Conservation (phyloP, 345 rosid species). For the Clarkia xantiana region DNA sequence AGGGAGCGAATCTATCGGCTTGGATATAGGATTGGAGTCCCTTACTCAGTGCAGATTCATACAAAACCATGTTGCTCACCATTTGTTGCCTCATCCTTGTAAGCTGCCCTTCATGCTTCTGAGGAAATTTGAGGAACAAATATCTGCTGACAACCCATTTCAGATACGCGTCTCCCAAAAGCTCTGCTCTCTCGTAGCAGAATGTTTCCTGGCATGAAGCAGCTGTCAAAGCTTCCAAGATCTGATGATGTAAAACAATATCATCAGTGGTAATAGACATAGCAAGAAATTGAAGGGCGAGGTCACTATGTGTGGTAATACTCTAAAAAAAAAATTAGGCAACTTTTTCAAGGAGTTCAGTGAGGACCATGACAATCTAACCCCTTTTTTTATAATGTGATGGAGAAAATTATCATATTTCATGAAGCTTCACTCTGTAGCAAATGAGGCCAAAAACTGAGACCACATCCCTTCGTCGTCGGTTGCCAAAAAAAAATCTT, state of each 20-base stretch:
- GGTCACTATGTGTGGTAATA: too few relatives aligned
- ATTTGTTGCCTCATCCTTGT: slow-evolving; percentile 97
- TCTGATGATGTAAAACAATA: slow-evolving; percentile 23
- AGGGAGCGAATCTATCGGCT: slow-evolving; percentile 98
- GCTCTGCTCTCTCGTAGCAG: slow-evolving; percentile 98
- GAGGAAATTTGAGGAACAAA: slow-evolving; percentile 89
- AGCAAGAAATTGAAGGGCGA: not conserved
- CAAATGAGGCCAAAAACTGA: too few relatives aligned
- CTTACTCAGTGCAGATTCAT: slow-evolving; percentile 62
- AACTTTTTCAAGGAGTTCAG: too few relatives aligned
- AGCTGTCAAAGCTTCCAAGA: slow-evolving; percentile 92
- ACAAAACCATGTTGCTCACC: slow-evolving; percentile 95
- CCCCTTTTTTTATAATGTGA: too few relatives aligned
- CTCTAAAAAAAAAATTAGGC: too few relatives aligned
- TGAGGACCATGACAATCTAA: too few relatives aligned
- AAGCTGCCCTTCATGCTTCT: slow-evolving; percentile 96
- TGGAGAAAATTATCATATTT: not conserved
- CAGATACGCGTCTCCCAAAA: slow-evolving; percentile 92
- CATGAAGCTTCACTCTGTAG: not conserved
- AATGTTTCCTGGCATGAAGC: slow-evolving; percentile 99
- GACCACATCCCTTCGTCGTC: too few relatives aligned
- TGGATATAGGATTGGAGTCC: slow-evolving; percentile 93
- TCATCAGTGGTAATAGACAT: slow-evolving; percentile 5
- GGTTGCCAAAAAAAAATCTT: too few relatives aligned
- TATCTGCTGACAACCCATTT: slow-evolving; percentile 97